Evolutionary conservation across 2,329 filamentous ascomycete genomes (phyloP).

Genomic region (Apiospora koreana): DNA sequence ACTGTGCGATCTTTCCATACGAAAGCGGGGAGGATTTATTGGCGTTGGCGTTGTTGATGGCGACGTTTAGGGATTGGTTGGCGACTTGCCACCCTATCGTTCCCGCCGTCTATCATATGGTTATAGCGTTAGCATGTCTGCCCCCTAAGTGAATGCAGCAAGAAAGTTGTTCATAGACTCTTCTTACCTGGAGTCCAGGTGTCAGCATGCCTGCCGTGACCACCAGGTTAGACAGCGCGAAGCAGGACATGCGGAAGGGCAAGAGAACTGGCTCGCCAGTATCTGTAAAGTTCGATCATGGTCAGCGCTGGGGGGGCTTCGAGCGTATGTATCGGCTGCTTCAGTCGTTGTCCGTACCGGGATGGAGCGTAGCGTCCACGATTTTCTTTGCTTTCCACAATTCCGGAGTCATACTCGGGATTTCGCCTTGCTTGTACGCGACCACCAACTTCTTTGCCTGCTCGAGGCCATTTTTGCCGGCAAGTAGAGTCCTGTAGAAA

Average conservation of each 20-base stretch:
- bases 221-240: slow-evolving; percentile 88
- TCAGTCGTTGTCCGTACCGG: slow-evolving; percentile 61
- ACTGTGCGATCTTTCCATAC: slow-evolving; percentile 78
- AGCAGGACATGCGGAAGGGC: slow-evolving; percentile 97
- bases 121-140: background rate
- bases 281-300: slow-evolving; percentile 54
- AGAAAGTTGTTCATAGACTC: background rate
- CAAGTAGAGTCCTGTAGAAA: slow-evolving; percentile 74
- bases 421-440: slow-evolving; percentile 83
- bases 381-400: slow-evolving; percentile 97
- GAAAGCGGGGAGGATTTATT: slow-evolving; percentile 95
- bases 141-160: background rate
- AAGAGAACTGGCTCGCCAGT: slow-evolving; percentile 90
- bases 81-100: slow-evolving; percentile 93
- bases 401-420: slow-evolving; percentile 80
- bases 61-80: slow-evolving; percentile 97
- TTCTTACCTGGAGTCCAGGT: slow-evolving; percentile 71
- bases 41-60: slow-evolving; percentile 95
- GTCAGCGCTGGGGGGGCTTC: slow-evolving; percentile 6
- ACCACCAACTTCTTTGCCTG: slow-evolving; percentile 80
- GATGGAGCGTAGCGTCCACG: slow-evolving; percentile 93
- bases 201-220: slow-evolving; percentile 98
- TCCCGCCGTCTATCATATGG: slow-evolving; percentile 64
- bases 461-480: slow-evolving; percentile 76
- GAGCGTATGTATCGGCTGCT: background rate